A percentile compares a stretch with the other conserved stretches of the same genome.
These are phyloP conservation scores for Pneumocystis murina DNA, from an alignment of 1,139 yeast genomes.

Conservation along the genomic window DNA sequence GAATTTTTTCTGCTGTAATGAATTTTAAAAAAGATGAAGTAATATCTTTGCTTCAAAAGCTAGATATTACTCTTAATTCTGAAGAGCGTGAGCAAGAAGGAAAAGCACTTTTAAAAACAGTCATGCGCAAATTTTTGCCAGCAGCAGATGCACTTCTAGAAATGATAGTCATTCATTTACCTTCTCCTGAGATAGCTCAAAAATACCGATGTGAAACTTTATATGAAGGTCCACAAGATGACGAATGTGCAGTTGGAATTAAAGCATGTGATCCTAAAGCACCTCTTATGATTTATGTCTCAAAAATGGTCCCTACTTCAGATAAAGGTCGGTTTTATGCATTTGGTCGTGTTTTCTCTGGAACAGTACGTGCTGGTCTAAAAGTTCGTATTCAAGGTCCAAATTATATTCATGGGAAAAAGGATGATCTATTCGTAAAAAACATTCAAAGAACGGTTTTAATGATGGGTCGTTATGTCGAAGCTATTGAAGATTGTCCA, in stretches of 20 bases:
- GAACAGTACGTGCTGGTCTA: slow-evolving; percentile 98
- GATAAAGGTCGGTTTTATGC: slow-evolving; percentile 99
- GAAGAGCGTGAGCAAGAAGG: slow-evolving; percentile 97
- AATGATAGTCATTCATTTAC: slow-evolving; percentile 97
- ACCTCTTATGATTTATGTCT: slow-evolving; percentile 97
- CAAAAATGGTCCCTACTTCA: slow-evolving; percentile 99
- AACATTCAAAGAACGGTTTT: slow-evolving; percentile 97
- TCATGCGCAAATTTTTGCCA: slow-evolving; percentile 99
- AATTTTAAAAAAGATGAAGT: slow-evolving; percentile 96
- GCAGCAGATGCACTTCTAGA: slow-evolving; percentile 99
- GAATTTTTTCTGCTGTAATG: slow-evolving; percentile 88
- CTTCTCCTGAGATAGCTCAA: slow-evolving; percentile 99
- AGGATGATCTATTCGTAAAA: slow-evolving; percentile 94
- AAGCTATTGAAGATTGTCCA: slow-evolving; percentile 98
- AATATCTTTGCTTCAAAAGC: slow-evolving; percentile 75
- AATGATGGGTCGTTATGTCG: slow-evolving; percentile 99
- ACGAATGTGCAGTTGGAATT: slow-evolving; percentile 78
- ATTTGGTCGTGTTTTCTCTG: slow-evolving; percentile 99
- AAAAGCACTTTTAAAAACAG: slow-evolving; percentile 94
- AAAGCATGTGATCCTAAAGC: slow-evolving; percentile 98
- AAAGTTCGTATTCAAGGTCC: slow-evolving; percentile 99
- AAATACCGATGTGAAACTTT: slow-evolving; percentile 97
- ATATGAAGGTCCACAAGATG: slow-evolving; percentile 98
- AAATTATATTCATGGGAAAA: slow-evolving; percentile 96
- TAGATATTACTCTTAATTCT: slow-evolving; percentile 77